These are phyloP conservation scores for Linum trigynum DNA, from an alignment of 345 rosid genomes.

Conservation along the genomic window DNA sequence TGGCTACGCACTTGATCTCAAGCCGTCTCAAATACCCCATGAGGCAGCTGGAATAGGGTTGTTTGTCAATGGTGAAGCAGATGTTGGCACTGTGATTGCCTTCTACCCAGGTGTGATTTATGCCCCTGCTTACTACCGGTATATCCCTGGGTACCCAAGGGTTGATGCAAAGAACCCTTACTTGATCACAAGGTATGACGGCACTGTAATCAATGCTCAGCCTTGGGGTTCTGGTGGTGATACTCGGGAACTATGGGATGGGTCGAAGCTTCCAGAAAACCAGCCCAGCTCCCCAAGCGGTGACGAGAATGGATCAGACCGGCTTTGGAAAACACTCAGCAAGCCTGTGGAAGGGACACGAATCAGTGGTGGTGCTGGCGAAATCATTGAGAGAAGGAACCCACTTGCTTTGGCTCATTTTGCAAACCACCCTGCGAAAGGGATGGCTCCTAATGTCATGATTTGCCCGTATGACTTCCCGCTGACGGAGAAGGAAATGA, in stretches of 20 bases:
- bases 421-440: constrained; percentile 62
- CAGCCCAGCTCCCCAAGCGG: constrained; percentile 13
- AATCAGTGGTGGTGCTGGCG: constrained; percentile 17
- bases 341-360: constrained; percentile 45
- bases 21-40: constrained; percentile 63
- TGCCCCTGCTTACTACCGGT: constrained; percentile 60
- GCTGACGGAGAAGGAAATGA: constrained; percentile 47
- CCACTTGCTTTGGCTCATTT: constrained; percentile 86
- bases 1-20: constrained; percentile 55
- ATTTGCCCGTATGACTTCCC: constrained; percentile 80
- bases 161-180: constrained; percentile 57
- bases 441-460: constrained; percentile 71
- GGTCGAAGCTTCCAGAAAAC: constrained; percentile 23
- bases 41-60: constrained; percentile 70
- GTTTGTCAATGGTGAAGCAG: constrained; percentile 69
- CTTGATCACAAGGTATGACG: constrained; percentile 79
- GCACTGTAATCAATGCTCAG: constrained; percentile 65
- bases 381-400: constrained; percentile 65
- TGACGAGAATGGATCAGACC: constrained; percentile 44
- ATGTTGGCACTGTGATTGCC: constrained; percentile 68
- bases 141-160: constrained; percentile 74
- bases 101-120: constrained; percentile 79
- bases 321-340: constrained; percentile 61
- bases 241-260: constrained; percentile 53
- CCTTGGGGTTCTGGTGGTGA: constrained; percentile 82